Evolutionary conservation across 345 rosid genomes (phyloP), one percentile per base, ranked within the genome.

Genomic region (Anastatica hierochuntica): DNA sequence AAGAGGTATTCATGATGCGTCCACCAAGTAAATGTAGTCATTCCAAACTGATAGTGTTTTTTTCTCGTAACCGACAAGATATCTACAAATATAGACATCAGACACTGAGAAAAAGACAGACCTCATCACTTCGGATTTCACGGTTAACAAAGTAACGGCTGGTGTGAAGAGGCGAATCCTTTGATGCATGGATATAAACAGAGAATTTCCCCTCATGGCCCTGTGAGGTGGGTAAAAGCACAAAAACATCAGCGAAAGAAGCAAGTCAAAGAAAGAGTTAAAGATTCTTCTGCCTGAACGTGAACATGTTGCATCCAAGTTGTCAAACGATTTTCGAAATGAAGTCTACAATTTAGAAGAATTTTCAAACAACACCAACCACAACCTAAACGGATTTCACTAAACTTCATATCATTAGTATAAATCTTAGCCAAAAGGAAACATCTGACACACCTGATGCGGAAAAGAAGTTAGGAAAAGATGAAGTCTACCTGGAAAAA

Each of bases 201-300:
- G 92, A 74, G 64, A 88, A 88, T 54, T 72, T 80, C 21, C 76
- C 92, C 62, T 88, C 95, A 27, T 82, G 88, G 14, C 92, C 97
- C 97, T 88, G 75, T 30, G 69, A 59, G 16, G 26, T 24, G 24
- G 38, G n/a, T 14, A 21, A 27, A 55, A 15, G 21, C 17, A 21
- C 10, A 47, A 48, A 56, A 31, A 10, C 16, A 0, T 56, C 23
- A 55, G 15, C 14, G 8, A 46, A 27, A 31, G 43, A 47, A 47
- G 10, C 1, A 55, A 14, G 24, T 30, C n/a, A 4, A 26, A 37
- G 20, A 26, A 44, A 23, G 16, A 44, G 20, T 35, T 45, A 37
- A 26, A 19, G 12, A 27, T 17, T 12, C 3, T 38, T 13, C 54
- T 1, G 29, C 24, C 24, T 53, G 12, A 13, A 53, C 1, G 0